Evolutionary conservation across 768 basidiomycete species (phyloP), one percentile per base, ranked within the genome.

Genomic region (Mycena metata): DNA sequence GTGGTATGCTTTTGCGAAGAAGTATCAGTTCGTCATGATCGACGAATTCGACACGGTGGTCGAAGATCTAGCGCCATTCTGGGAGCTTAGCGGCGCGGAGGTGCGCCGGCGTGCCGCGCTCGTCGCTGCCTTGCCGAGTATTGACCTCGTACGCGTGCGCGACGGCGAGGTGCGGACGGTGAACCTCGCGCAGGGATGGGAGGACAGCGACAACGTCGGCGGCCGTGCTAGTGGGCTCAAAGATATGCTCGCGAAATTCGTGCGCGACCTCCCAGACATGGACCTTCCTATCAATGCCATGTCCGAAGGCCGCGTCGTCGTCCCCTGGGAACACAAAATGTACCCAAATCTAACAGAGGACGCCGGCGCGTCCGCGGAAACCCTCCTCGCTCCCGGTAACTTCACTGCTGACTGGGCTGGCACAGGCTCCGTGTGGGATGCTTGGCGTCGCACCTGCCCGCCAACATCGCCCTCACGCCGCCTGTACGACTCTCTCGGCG

Each of bases 271-370:
- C 5, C 96, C 97, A 11, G 90, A 98, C 81, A 91, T 99, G 91
- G 93, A 98, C 74, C 90, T 99, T 71, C 89, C 98, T 0, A 89
- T 99, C 80, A 99, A 98, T 73, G 90, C 93, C 30, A 93, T 91
- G 81, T 92, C 96, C 0, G 98, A 99, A 80, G 95, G 96, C 16
- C 91, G 98, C 19, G 89, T 99, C 12, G 84, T 99, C 17, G 91
- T 97, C 9, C 93, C 96, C 47, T 98, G 96, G 96, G 96, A 97
- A 76, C 89, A 94, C 72, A 84, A 84, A 19, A 76, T 81, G 47
- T 90, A 87, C 74, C 87, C 92, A 11, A 96, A 96, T 76, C 78
- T 91, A 55, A 93, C 96, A 1, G 13, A 56, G 43, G 39, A 39
- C 11, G 39, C 39, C 39, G 39, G 15, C 39, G 39, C 39, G 15